phyloP scores from a whole-genome alignment of 805 yeast genomes.

The Wickerhamomyces strasburgensis region DNA sequence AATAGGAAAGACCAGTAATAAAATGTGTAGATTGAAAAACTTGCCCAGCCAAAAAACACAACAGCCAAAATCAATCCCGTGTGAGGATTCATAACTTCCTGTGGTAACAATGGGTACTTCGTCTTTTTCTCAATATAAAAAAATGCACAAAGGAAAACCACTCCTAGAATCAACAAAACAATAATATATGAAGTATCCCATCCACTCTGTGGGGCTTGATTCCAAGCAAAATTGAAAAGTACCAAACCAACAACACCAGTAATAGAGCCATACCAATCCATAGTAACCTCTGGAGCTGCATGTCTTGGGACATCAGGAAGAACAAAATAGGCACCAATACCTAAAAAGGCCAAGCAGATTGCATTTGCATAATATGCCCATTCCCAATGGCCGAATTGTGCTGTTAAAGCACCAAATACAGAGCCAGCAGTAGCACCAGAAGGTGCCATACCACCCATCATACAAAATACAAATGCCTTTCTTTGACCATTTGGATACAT shows the following conservation, averaged over 20 bases:
- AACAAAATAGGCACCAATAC: slow-evolving; percentile 25
- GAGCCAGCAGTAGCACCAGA: slow-evolving; percentile 53
- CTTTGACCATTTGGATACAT: slow-evolving; percentile 41
- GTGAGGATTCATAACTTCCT: slow-evolving; percentile 38
- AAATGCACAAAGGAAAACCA: slow-evolving; percentile 39
- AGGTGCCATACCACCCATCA: slow-evolving; percentile 58
- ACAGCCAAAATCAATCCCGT: slow-evolving; percentile 45
- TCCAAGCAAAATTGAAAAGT: slow-evolving; percentile 64
- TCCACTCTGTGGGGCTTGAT: slow-evolving; percentile 70
- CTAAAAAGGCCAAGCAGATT: slow-evolving; percentile 31
- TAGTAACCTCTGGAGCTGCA: slow-evolving; percentile 19
- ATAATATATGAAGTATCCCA: slow-evolving; percentile 60
- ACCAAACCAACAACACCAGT: slow-evolving; percentile 58
- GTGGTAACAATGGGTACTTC: slow-evolving; percentile 50
- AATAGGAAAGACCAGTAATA: slow-evolving; percentile 51
- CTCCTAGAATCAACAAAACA: slow-evolving; percentile 48
- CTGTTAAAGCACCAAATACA: slow-evolving; percentile 44
- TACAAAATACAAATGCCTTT: slow-evolving; percentile 48
- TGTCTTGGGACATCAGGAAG: slow-evolving; percentile 30
- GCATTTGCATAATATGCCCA: slow-evolving; percentile 44
- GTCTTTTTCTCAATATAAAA: slow-evolving; percentile 42
- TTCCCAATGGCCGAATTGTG: slow-evolving; percentile 41
- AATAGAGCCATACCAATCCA: slow-evolving; percentile 51
- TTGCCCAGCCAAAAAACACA: slow-evolving; percentile 67
- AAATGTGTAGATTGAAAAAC: slow-evolving; percentile 71